These are phyloP conservation scores for Wallacemonas sp. DNA, from an alignment of 208 protist genomes.

Conservation along the genomic window DNA sequence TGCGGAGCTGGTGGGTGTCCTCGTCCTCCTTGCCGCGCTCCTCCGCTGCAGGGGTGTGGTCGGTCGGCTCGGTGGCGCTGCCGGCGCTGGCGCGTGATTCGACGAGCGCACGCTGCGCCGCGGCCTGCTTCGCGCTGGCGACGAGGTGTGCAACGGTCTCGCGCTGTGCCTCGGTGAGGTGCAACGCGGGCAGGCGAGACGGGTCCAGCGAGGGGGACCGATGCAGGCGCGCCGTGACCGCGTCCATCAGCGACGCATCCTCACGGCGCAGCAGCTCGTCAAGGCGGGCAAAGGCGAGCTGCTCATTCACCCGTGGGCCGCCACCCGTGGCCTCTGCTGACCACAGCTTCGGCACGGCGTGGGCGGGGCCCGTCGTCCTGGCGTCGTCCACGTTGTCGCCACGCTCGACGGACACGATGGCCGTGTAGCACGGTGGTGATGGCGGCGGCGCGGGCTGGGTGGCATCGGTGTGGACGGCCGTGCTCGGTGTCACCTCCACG, in stretches of 20 bases:
- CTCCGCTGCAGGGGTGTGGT: no score
- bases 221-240: slow-evolving; percentile 37
- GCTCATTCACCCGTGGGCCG: slow-evolving; percentile 37
- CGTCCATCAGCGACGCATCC: slow-evolving; percentile 31
- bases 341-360: no score
- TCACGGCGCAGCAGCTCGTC: slow-evolving; percentile 38
- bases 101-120: not conserved
- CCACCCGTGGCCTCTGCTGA: slow-evolving; percentile 20
- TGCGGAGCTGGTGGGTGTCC: slow-evolving; percentile 18
- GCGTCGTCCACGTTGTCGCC: slow-evolving; percentile 20
- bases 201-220: slow-evolving; percentile 36
- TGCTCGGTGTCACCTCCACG: slow-evolving; percentile 9
- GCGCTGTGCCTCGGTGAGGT: slow-evolving; percentile 28
- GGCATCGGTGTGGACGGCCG: no score
- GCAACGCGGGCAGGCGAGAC: slow-evolving; percentile 36
- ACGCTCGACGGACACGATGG: not conserved
- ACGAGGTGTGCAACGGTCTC: slow-evolving; percentile 30
- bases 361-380: not conserved
- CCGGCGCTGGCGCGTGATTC: no score
- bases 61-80: no score
- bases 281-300: slow-evolving; percentile 44
- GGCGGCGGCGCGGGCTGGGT: no score
- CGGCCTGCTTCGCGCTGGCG: not conserved
- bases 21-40: slow-evolving; percentile 13
- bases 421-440: not conserved